These are phyloP conservation scores for Penicillium expansum DNA, from an alignment of 2,329 filamentous ascomycete genomes.

Conservation along the genomic window DNA sequence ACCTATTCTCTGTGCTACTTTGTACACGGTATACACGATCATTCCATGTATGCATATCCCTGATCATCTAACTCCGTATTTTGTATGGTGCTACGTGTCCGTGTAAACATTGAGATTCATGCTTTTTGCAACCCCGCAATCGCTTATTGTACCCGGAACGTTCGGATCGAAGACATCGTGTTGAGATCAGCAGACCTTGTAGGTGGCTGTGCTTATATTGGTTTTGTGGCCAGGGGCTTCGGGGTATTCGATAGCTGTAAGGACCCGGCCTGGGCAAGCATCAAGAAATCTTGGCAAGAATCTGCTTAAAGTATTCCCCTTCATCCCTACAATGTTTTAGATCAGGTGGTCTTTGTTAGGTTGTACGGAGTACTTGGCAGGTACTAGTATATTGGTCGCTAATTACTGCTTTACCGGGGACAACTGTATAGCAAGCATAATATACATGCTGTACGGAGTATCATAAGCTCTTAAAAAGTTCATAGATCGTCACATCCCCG, in stretches of 20 bases:
- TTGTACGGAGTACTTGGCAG: too few relatives aligned
- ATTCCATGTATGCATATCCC: not conserved
- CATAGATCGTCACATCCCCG: not conserved
- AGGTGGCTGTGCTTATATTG: not conserved
- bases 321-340: not conserved
- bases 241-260: conserved; percentile 2
- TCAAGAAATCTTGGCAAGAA: conserved; percentile 2
- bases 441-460: not conserved
- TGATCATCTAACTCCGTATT: not conserved
- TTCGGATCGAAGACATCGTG: not conserved
- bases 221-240: not conserved
- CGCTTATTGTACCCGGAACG: not conserved
- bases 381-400: not conserved
- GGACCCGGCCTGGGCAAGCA: not conserved
- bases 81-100: conserved; percentile 4
- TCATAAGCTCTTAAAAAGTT: not conserved
- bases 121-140: conserved; percentile 6
- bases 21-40: not conserved
- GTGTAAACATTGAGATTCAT: not conserved
- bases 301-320: not conserved
- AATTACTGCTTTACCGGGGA: not conserved
- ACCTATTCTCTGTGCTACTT: conserved; percentile 1
- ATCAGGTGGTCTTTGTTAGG: not conserved
- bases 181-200: conserved; percentile 7
- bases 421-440: not conserved